Percentiles rank a stretch among this genome's conserved stretches.
phyloP scores from a whole-genome alignment of 306 rosid genomes.

The Lathyrus sativus region DNA sequence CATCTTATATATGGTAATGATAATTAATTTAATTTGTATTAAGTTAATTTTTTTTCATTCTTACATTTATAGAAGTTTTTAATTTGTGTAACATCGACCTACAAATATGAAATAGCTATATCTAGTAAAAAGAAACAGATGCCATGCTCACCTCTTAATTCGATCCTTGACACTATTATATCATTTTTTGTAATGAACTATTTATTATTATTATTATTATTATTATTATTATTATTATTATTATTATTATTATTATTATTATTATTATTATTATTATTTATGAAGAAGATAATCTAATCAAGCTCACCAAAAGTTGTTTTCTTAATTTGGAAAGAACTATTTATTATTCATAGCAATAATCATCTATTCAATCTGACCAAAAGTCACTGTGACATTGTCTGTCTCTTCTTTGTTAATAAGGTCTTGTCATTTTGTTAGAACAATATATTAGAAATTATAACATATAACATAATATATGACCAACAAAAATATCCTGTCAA shows the following conservation, averaged over 20 bases:
- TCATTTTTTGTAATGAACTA: neutral
- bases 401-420: too few species aligned
- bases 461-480: neutral
- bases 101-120: neutral
- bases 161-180: neutral
- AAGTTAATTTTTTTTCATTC: too few species aligned
- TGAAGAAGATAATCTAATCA: neutral
- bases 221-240: neutral
- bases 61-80: too few species aligned
- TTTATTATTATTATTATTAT: neutral
- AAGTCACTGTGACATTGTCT: neutral
- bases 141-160: neutral
- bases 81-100: neutral
- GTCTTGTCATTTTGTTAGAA: neutral
- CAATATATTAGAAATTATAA: neutral
- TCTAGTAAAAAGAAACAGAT: neutral
- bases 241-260: neutral
- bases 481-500: neutral
- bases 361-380: neutral
- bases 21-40: too few species aligned
- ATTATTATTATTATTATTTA: neutral
- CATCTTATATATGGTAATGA: too few species aligned
- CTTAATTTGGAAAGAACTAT: too few species aligned
- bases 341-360: neutral
- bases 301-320: conserved; percentile 1